Evolutionary conservation across 352 stramenopile genomes (phyloP).

Genomic region (Pythium phragmiticola): DNA sequence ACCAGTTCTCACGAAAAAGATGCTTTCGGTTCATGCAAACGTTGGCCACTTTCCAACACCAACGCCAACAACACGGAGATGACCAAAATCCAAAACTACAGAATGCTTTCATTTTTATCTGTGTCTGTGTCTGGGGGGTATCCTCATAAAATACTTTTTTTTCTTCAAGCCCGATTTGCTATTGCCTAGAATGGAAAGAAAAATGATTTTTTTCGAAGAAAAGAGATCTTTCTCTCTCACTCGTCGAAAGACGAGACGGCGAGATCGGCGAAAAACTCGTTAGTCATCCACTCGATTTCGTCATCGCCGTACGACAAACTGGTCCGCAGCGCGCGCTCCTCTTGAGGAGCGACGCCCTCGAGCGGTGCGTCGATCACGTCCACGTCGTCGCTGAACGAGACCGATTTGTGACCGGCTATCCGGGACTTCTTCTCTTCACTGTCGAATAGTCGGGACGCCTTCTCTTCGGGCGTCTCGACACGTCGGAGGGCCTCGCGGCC

Average conservation of each 20-base stretch:
- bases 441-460: not conserved
- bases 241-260: not conserved
- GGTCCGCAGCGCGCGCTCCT: conserved; percentile 12
- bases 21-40: too few species aligned
- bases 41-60: too few species aligned
- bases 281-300: conserved; percentile 25
- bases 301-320: conserved; percentile 16
- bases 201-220: not conserved
- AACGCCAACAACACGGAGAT: too few species aligned
- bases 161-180: not conserved
- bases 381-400: conserved; percentile 18
- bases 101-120: conserved; percentile 6
- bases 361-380: conserved; percentile 9
- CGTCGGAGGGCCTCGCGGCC: conserved; percentile 19
- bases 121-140: not conserved
- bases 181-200: not conserved
- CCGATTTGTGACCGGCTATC: not conserved
- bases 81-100: conserved; percentile 2
- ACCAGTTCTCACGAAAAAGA: too few species aligned
- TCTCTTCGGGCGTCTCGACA: conserved; percentile 4
- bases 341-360: conserved; percentile 5
- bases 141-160: conserved; percentile 19
- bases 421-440: not conserved
- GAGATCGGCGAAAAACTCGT: conserved; percentile 19
- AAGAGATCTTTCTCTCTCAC: not conserved